phyloP scores from a whole-genome alignment of 208 protist species.

The Trypanosoma mega region DNA sequence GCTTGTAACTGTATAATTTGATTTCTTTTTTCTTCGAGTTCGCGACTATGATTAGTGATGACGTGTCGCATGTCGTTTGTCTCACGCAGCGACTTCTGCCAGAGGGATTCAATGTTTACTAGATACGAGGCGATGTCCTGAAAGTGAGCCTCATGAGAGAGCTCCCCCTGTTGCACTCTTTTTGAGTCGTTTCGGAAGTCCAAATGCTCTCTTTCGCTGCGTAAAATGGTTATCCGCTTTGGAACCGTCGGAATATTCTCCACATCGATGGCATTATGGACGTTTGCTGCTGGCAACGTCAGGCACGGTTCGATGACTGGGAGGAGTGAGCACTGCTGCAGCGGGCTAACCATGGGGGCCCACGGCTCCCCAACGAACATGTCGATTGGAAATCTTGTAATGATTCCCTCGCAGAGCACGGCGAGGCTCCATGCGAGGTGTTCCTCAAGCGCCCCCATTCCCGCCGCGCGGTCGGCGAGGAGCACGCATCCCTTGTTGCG shows the following conservation, averaged over 20 bases:
- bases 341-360: slow-evolving; percentile 26
- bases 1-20: slow-evolving; percentile 44
- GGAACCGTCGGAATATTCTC: background rate
- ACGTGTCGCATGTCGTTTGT: slow-evolving; percentile 39
- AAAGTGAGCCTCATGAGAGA: slow-evolving; percentile 60
- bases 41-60: slow-evolving; percentile 30
- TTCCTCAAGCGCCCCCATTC: slow-evolving; percentile 63
- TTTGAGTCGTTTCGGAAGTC: background rate
- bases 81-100: slow-evolving; percentile 40
- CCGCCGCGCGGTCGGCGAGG: slow-evolving; percentile 51
- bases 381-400: slow-evolving; percentile 52
- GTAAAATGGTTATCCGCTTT: slow-evolving; percentile 11
- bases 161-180: background rate
- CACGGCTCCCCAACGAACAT: slow-evolving; percentile 46
- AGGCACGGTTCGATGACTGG: background rate
- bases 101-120: slow-evolving; percentile 57
- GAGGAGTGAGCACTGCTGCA: slow-evolving; percentile 28
- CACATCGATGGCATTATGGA: background rate
- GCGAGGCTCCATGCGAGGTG: slow-evolving; percentile 67
- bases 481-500: slow-evolving; percentile 60
- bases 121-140: slow-evolving; percentile 56
- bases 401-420: slow-evolving; percentile 46
- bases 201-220: background rate
- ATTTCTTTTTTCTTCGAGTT: slow-evolving; percentile 39
- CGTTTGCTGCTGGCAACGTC: background rate